Evolutionary conservation across 2,329 filamentous ascomycete species (phyloP).

Genomic region (Penicillium sclerotiorum): DNA sequence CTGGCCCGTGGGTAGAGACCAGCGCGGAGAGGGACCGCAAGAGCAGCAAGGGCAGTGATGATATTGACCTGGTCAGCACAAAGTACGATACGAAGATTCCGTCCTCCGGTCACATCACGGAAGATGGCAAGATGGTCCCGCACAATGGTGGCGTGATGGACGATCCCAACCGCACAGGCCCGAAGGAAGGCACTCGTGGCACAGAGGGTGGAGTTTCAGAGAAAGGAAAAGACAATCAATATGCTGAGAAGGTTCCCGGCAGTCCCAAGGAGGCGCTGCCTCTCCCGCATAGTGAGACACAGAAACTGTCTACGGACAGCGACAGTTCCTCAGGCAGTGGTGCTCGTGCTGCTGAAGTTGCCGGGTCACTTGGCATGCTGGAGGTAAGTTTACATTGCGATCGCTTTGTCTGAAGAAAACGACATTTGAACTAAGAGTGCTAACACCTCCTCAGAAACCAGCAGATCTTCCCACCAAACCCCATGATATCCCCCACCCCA

Average conservation of each 20-base stretch:
- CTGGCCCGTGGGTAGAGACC: slow-evolving; percentile 69
- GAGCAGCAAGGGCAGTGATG: slow-evolving; percentile 35
- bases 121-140: slow-evolving; percentile 47
- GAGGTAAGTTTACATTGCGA: slow-evolving; percentile 55
- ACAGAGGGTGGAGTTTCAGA: slow-evolving; percentile 88
- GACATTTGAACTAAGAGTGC: not conserved
- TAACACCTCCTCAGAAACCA: slow-evolving; percentile 66
- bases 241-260: slow-evolving; percentile 75
- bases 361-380: slow-evolving; percentile 49
- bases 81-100: slow-evolving; percentile 28
- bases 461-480: slow-evolving; percentile 76
- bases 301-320: slow-evolving; percentile 57
- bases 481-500: slow-evolving; percentile 70
- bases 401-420: not conserved
- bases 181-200: slow-evolving; percentile 83
- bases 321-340: slow-evolving; percentile 40
- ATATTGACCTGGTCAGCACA: slow-evolving; percentile 36
- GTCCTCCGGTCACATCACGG: slow-evolving; percentile 36
- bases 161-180: slow-evolving; percentile 73
- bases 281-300: slow-evolving; percentile 76
- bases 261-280: slow-evolving; percentile 84
- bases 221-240: slow-evolving; percentile 76
- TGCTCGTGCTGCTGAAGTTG: slow-evolving; percentile 43
- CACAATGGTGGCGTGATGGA: slow-evolving; percentile 86
- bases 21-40: slow-evolving; percentile 52